These are phyloP conservation scores for Tylopilus cervinicoccineus DNA, from an alignment of 768 basidiomycete species.

Conservation along the genomic window DNA sequence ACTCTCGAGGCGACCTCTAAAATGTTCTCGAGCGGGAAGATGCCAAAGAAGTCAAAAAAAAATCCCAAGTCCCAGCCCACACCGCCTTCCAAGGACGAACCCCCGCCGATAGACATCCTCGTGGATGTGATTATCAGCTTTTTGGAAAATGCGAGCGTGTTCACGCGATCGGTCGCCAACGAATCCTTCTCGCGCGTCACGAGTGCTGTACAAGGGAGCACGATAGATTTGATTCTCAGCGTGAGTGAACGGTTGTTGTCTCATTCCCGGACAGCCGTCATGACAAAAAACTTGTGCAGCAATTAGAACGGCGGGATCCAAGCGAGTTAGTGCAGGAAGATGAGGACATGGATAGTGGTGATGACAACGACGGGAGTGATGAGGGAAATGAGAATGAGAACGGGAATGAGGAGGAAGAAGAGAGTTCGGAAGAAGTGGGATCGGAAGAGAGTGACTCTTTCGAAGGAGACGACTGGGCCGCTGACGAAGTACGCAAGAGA, in stretches of 20 bases:
- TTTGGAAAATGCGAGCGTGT: slow-evolving; percentile 78
- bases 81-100: slow-evolving; percentile 24
- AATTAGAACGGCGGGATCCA: slow-evolving; percentile 75
- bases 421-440: slow-evolving; percentile 29
- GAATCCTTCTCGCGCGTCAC: slow-evolving; percentile 76
- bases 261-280: background rate
- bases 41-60: slow-evolving; percentile 35
- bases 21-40: slow-evolving; percentile 42
- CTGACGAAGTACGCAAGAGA: slow-evolving; percentile 57
- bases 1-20: slow-evolving; percentile 56
- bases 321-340: slow-evolving; percentile 43
- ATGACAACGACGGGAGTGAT: slow-evolving; percentile 31
- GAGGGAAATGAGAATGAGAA: too few relatives aligned
- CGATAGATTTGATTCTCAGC: slow-evolving; percentile 75
- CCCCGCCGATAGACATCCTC: slow-evolving; percentile 75
- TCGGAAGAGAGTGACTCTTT: slow-evolving; percentile 37
- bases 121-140: slow-evolving; percentile 90
- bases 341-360: slow-evolving; percentile 39
- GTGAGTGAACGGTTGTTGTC: slow-evolving; percentile 43
- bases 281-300: slow-evolving; percentile 46
- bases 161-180: slow-evolving; percentile 75
- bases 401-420: slow-evolving; percentile 35
- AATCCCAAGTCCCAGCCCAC: too few relatives aligned
- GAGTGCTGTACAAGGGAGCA: slow-evolving; percentile 58
- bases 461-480: slow-evolving; percentile 47